These are phyloP conservation scores for Neurospora sp. DNA, from an alignment of 495 filamentous ascomycete species.

Conservation along the genomic window DNA sequence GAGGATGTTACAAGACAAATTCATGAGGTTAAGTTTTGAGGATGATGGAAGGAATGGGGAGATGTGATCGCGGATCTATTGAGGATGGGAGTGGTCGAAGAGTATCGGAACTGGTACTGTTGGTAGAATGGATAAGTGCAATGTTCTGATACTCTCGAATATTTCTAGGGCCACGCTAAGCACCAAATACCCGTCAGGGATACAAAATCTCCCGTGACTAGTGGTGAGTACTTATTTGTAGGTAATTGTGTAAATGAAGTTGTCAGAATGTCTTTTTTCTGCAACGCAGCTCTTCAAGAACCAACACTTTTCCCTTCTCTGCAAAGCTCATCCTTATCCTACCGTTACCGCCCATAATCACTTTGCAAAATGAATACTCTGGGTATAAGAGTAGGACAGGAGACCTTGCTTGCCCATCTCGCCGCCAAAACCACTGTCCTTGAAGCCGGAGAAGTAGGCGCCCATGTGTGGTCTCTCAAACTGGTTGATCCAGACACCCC, in stretches of 20 bases:
- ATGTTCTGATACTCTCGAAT: neutral
- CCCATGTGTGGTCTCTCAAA: conserved; percentile 39
- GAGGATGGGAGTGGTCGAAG: neutral
- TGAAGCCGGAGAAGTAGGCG: conserved; percentile 53
- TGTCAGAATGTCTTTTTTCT: too few relatives aligned
- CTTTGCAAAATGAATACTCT: conserved; percentile 36
- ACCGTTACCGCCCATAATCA: neutral
- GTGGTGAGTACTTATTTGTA: too few relatives aligned
- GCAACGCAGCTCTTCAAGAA: too few relatives aligned
- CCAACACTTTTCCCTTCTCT: too few relatives aligned
- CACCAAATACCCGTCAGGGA: too few relatives aligned
- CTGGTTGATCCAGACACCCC: conserved; percentile 50
- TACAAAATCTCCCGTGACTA: too few relatives aligned
- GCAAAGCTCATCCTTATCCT: too few relatives aligned
- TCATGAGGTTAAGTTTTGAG: conserved; percentile 40
- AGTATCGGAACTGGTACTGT: neutral
- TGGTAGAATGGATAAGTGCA: too few relatives aligned
- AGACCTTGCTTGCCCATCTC: conserved; percentile 53
- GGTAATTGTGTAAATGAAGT: too few relatives aligned
- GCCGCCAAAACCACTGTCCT: conserved; percentile 55
- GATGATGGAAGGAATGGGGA: neutral
- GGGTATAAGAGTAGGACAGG: conserved; percentile 49
- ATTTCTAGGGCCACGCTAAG: neutral
- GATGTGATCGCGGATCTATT: neutral
- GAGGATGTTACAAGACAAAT: conserved; percentile 42